These are phyloP conservation scores for Gamsiella multidivaricata DNA, from an alignment of 192 early-diverging fungal species.

Conservation along the genomic window DNA sequence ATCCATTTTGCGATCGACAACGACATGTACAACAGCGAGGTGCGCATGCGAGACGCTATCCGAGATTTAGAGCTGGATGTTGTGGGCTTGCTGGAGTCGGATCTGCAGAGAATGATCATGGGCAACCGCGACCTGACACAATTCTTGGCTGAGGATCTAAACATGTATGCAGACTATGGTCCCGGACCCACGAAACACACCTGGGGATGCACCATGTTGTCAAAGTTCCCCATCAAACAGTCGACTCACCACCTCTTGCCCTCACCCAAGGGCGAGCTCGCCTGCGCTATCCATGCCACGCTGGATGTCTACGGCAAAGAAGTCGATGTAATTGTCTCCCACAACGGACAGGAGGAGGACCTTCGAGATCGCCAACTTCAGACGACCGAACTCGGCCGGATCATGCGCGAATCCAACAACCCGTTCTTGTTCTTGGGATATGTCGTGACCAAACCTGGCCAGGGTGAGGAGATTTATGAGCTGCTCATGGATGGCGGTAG, in stretches of 20 bases:
- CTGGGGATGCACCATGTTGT: slow-evolving; percentile 87
- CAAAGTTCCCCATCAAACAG: slow-evolving; percentile 81
- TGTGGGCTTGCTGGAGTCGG: slow-evolving; percentile 82
- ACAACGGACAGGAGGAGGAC: slow-evolving; percentile 88
- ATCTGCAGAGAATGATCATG: slow-evolving; percentile 85
- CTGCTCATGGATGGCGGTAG: slow-evolving; percentile 72
- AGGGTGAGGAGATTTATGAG: slow-evolving; percentile 66
- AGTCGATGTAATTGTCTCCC: slow-evolving; percentile 84
- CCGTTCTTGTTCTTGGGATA: slow-evolving; percentile 88
- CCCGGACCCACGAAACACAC: slow-evolving; percentile 89
- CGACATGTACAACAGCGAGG: slow-evolving; percentile 85
- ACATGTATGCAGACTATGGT: slow-evolving; percentile 85
- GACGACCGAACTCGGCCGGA: slow-evolving; percentile 80
- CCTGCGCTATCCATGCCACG: slow-evolving; percentile 88
- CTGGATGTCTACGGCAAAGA: slow-evolving; percentile 82
- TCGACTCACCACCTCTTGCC: slow-evolving; percentile 82
- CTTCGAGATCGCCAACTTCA: slow-evolving; percentile 77
- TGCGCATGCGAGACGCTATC: slow-evolving; percentile 77
- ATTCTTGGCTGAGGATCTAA: slow-evolving; percentile 79
- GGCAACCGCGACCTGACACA: slow-evolving; percentile 86
- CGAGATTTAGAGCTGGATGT: slow-evolving; percentile 84
- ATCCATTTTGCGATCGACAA: slow-evolving; percentile 90
- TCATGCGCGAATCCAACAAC: slow-evolving; percentile 78
- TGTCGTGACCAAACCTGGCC: slow-evolving; percentile 80
- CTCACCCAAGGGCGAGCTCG: slow-evolving; percentile 84